Evolutionary conservation across 176 grass and related monocot species (phyloP).

Genomic region (Lolium perenne): DNA sequence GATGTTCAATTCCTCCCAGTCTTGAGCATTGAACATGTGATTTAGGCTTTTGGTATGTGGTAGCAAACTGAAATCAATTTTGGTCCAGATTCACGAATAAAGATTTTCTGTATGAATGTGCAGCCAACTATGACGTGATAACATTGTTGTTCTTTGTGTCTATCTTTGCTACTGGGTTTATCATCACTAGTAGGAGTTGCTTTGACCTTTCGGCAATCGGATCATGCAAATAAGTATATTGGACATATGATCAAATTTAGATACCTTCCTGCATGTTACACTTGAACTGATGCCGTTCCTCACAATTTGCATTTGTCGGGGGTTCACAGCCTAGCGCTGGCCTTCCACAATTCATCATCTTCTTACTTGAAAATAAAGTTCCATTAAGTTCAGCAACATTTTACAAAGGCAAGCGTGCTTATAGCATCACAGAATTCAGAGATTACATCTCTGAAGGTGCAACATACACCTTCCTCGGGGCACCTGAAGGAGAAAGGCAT

Average conservation of each 20-base stretch:
- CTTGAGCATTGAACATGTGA: constrained; percentile 28
- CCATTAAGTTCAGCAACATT: no score
- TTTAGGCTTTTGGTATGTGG: constrained; percentile 37
- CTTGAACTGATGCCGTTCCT: background rate
- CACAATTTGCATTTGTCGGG: background rate
- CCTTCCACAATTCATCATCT: no score
- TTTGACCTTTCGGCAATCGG: background rate
- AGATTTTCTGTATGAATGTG: background rate
- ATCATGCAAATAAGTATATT: background rate
- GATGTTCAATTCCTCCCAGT: constrained; percentile 1
- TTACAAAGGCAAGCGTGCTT: no score
- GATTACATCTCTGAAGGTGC: no score
- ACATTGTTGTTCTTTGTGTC: background rate
- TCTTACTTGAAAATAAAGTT: no score
- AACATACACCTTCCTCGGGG: no score
- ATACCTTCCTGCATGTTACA: background rate
- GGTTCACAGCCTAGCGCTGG: no score
- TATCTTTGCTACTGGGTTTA: background rate
- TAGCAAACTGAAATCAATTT: constrained; percentile 32
- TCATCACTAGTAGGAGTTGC: background rate
- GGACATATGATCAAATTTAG: background rate
- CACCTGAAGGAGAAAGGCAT: no score
- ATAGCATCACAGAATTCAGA: no score
- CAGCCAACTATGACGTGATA: background rate
- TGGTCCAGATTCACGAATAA: constrained; percentile 23